These are phyloP conservation scores for Boletellus ananiceps DNA, from an alignment of 768 basidiomycete species.

Conservation along the genomic window DNA sequence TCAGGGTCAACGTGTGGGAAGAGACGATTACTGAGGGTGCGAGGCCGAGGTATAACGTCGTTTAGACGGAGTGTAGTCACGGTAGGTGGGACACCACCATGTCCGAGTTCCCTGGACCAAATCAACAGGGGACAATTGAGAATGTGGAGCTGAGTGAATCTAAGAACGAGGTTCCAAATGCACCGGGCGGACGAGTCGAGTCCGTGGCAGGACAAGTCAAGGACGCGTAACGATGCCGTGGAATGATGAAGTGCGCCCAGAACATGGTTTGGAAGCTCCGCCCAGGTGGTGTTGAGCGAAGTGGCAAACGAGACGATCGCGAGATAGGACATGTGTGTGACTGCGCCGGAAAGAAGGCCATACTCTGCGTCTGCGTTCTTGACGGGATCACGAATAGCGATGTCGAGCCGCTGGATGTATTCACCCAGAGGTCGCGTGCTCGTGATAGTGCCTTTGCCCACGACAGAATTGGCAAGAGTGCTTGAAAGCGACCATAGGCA, in stretches of 20 bases:
- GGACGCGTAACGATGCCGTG: conserved; percentile 17
- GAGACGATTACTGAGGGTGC: neutral
- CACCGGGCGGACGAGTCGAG: neutral
- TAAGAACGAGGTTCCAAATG: conserved; percentile 4
- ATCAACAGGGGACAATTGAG: conserved; percentile 8
- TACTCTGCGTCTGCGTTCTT: neutral
- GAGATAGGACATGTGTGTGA: conserved; percentile 17
- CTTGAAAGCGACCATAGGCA: conserved; percentile 17
- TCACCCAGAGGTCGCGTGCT: conserved; percentile 16
- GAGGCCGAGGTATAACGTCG: neutral
- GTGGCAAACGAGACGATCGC: conserved; percentile 18
- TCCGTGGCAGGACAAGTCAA: conserved; percentile 13
- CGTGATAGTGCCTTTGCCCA: conserved; percentile 8
- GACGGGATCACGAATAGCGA: conserved; percentile 18
- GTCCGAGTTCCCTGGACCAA: conserved; percentile 6
- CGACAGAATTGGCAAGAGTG: conserved; percentile 9
- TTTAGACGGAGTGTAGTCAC: conserved; percentile 15
- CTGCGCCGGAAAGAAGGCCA: conserved; percentile 6
- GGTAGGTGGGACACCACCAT: conserved; percentile 4
- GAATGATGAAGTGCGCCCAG: conserved; percentile 14
- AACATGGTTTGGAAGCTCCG: conserved; percentile 2
- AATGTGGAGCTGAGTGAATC: conserved; percentile 16
- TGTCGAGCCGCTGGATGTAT: conserved; percentile 24
- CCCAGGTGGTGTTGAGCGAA: neutral
- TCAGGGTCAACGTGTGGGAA: neutral